Base-by-base conservation (phyloP, 139 green algal genomes). In the Tetraselmis chui region DNA sequence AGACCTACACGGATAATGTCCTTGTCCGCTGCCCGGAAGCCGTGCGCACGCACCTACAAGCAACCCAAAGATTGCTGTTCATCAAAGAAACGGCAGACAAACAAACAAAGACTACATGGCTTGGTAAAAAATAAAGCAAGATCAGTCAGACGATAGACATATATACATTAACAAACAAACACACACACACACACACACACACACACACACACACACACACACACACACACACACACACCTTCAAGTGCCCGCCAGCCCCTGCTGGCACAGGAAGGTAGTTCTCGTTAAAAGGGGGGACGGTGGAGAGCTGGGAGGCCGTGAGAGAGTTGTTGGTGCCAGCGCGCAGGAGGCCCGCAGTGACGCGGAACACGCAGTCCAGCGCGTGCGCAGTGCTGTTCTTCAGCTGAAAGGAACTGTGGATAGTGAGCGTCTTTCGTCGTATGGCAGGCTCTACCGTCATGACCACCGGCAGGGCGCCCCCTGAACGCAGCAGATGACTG, bases 1-100 rank as follows among this genome's bases (percentile, higher is more conserved):
- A 83, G 28, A 32, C 84, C 80, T 27, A 92, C 85, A 27, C 59
- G 2, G 30, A 88, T 88, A 59, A 84, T 81, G 81, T 90, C 86
- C 75, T 90, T 90, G 30, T 89, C 85, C 28, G 81, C 85, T 32
- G 77, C 30, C 81, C 87, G 30, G 81, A 80, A 89, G 1, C 86
- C 88, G 29, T 83, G 29, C 26, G 83, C 84, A 28, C 88, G 85
- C 32, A 92, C 59, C 28, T 90, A 90, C 77, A 92, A 59, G 67
- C 67, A 31, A 26, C 75, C 29, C 26, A 22, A 32, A 22, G 24
- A 26, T n/a, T n/a, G n/a, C n/a, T n/a, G n/a, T n/a, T n/a, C n/a
- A n/a, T n/a, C n/a, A n/a, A n/a, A n/a, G n/a, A n/a, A n/a, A n/a
- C n/a, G n/a, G n/a, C n/a, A n/a, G n/a, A n/a, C n/a, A n/a, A n/a